phyloP scores from a whole-genome alignment of 1,284 basidiomycete genomes.

The Thelephora terrestris region DNA sequence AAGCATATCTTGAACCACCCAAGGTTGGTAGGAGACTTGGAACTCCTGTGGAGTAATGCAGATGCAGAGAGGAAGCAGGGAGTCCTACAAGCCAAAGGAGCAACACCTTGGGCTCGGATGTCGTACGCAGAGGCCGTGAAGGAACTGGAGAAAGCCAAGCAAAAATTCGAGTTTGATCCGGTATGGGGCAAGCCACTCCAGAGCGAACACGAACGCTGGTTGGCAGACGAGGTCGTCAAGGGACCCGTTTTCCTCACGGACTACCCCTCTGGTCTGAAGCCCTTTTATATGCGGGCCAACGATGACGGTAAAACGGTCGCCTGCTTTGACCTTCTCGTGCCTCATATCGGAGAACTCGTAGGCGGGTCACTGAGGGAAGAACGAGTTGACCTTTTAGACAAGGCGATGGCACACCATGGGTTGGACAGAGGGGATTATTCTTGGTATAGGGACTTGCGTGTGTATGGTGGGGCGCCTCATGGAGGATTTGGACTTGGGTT shows the following conservation, averaged over 20 bases:
- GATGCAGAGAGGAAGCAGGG: slow-evolving; percentile 16
- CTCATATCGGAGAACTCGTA: slow-evolving; percentile 80
- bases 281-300: slow-evolving; percentile 91
- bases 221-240: slow-evolving; percentile 55
- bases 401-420: slow-evolving; percentile 40
- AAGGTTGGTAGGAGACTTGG: slow-evolving; percentile 24
- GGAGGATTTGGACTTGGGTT: slow-evolving; percentile 93
- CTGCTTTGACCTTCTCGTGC: slow-evolving; percentile 93
- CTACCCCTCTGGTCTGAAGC: slow-evolving; percentile 78
- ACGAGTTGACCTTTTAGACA: slow-evolving; percentile 45
- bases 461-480: slow-evolving; percentile 77
- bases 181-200: slow-evolving; percentile 66
- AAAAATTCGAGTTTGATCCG: slow-evolving; percentile 46
- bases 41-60: slow-evolving; percentile 29
- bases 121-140: slow-evolving; percentile 73
- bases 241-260: slow-evolving; percentile 89
- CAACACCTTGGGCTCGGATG: slow-evolving; percentile 56
- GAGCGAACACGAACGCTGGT: slow-evolving; percentile 89
- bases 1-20: slow-evolving; percentile 31
- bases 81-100: slow-evolving; percentile 24
- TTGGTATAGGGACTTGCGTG: slow-evolving; percentile 83
- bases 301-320: slow-evolving; percentile 57
- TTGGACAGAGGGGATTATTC: slow-evolving; percentile 49
- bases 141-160: slow-evolving; percentile 35
- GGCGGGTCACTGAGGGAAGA: slow-evolving; percentile 92